Percentiles rank a stretch among this genome's conserved stretches.
These are phyloP conservation scores for Diaporthe ampelina DNA, from an alignment of 2,329 filamentous ascomycete genomes.

Conservation along the genomic window DNA sequence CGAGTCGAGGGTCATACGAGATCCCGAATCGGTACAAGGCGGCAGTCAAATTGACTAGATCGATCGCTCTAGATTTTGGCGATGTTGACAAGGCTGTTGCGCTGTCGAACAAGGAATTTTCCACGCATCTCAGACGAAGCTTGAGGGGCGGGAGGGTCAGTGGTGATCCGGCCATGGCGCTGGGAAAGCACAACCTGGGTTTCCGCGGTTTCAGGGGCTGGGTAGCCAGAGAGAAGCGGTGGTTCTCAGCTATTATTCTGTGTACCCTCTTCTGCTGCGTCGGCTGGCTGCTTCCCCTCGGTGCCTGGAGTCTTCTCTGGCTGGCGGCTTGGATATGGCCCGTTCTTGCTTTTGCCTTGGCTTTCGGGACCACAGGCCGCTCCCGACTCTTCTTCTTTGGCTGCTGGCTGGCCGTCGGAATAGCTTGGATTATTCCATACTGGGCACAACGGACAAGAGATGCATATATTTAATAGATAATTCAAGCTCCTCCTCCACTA, in stretches of 20 bases:
- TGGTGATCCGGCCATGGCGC: background rate
- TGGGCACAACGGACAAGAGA: no score
- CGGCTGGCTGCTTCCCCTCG: background rate
- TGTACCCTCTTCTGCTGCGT: background rate
- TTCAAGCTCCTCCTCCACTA: no score
- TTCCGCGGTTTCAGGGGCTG: background rate
- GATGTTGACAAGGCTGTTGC: background rate
- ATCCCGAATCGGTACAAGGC: constrained; percentile 18
- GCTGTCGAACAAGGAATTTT: constrained; percentile 13
- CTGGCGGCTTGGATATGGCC: background rate
- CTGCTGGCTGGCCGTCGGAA: background rate
- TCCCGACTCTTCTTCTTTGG: background rate
- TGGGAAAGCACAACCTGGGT: background rate
- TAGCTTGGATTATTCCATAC: constrained; percentile 4
- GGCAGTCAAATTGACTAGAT: background rate
- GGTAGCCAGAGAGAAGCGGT: background rate
- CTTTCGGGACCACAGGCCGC: background rate
- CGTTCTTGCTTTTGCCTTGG: background rate
- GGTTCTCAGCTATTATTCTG: background rate
- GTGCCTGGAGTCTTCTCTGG: background rate
- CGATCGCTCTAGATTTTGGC: background rate
- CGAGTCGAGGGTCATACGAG: background rate
- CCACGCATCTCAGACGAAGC: background rate
- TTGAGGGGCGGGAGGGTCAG: background rate
- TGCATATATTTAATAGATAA: no score